Conservation (phyloP, 2,329 filamentous ascomycete genomes). For the Aspergillus latus region DNA sequence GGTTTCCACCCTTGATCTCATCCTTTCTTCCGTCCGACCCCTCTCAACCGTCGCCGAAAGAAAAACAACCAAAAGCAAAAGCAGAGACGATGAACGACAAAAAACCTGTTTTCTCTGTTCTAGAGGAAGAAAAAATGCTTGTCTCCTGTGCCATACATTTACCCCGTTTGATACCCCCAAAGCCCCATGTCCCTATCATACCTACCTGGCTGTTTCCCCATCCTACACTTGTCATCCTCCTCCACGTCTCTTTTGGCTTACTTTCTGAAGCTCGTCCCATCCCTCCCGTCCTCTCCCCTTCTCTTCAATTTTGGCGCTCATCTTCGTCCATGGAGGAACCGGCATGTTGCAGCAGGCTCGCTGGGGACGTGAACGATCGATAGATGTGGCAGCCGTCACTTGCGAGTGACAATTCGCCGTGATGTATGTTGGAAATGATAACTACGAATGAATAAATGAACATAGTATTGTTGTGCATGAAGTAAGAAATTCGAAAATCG, state of each 20-base stretch:
- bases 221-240: conserved; percentile 11
- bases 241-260: conserved; percentile 5
- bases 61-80: conserved; percentile 19
- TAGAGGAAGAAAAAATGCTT: conserved; percentile 9
- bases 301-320: conserved; percentile 32
- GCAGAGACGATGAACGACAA: conserved; percentile 11
- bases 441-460: conserved; percentile 19
- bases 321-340: conserved; percentile 18
- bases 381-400: conserved; percentile 40
- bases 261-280: neutral
- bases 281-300: conserved; percentile 13
- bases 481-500: neutral
- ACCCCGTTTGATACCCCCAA: conserved; percentile 28
- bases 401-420: conserved; percentile 25
- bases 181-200: conserved; percentile 6
- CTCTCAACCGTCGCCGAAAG: conserved; percentile 14
- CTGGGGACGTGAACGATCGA: conserved; percentile 9
- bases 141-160: conserved; percentile 13
- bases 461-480: neutral
- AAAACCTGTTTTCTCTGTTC: conserved; percentile 3
- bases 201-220: neutral
- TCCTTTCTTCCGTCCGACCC: neutral
- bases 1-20: conserved; percentile 24
- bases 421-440: conserved; percentile 23
- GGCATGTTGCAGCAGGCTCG: conserved; percentile 9